Conservation (phyloP, 2,329 filamentous ascomycete species). For the Teratosphaeria nubilosa region DNA sequence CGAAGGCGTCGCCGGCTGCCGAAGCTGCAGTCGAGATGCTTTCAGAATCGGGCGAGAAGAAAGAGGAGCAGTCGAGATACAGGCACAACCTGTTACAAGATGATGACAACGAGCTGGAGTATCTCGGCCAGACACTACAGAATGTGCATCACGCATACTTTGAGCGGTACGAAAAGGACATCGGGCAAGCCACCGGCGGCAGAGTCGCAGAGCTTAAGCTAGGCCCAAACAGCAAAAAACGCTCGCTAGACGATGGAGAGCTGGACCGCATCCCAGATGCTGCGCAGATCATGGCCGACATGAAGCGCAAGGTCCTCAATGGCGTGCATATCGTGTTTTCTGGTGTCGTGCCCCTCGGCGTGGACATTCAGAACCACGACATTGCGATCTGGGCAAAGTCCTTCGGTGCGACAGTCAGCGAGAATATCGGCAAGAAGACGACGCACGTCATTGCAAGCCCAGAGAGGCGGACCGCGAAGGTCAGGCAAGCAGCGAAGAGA, state of each 20-base stretch:
- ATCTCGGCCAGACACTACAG: conserved; percentile 66
- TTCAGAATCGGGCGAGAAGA: conserved; percentile 23
- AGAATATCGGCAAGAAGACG: conserved; percentile 43
- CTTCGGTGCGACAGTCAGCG: conserved; percentile 66
- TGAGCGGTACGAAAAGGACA: conserved; percentile 59
- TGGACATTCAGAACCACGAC: conserved; percentile 63
- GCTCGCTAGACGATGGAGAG: conserved; percentile 30
- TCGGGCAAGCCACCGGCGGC: conserved; percentile 28
- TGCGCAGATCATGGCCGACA: conserved; percentile 67
- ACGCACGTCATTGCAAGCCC: conserved; percentile 67
- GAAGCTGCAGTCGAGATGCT: conserved; percentile 34
- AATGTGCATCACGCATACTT: conserved; percentile 73
- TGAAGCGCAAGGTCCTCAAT: conserved; percentile 68
- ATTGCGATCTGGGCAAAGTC: conserved; percentile 76
- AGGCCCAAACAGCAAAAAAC: conserved; percentile 41
- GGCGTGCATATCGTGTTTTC: conserved; percentile 77
- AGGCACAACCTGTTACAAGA: conserved; percentile 76
- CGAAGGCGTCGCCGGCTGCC: conserved; percentile 38
- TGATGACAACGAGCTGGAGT: conserved; percentile 71
- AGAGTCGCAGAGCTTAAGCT: conserved; percentile 41
- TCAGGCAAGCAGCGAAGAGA: conserved; percentile 72
- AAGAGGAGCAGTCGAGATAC: conserved; percentile 31
- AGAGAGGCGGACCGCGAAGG: conserved; percentile 73
- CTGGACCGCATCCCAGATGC: conserved; percentile 68
- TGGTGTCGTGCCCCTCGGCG: conserved; percentile 74